Evolutionary conservation across 305 asterid species (phyloP), one percentile per base, ranked within the genome.

Genomic region (Fraxinus sp.): DNA sequence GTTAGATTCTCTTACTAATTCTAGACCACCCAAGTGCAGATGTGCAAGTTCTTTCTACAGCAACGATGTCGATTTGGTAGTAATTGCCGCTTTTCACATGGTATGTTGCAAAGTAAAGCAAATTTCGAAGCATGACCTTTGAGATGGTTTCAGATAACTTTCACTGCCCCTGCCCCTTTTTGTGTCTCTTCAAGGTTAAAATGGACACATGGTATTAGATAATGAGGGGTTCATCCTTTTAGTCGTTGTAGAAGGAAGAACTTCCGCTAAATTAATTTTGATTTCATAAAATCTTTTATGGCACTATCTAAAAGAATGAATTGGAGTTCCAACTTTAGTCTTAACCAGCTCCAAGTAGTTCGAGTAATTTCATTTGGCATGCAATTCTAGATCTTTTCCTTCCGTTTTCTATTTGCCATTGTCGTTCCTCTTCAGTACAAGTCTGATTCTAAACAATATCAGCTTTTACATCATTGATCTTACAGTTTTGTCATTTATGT

Each of bases 41-140:
- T 96, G 95, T 96, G 99, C 99, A 92, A 94, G 98, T 96, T 96
- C 97, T 96, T 93, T 91, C 98, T 89, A 79, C 98, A 93, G 91
- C 97, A 93, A 88, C 91, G 98, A 74, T 96, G 99, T 91, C 98
- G 99, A 86, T 96, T 94, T 93, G 98, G 98, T 90, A 92, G 90
- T 92, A 92, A 83, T 92, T 96, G 98, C 98, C 98, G 98, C 92
- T 93, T 92, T 90, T 96, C 98, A 81, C 99, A 96, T 95, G 98
- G 99, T 96, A 96, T 91, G 99, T 93, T 87, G 82, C 84, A 62
- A 84, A 81, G 77, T 85, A 83, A 76, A 84, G 86, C 35, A 80
- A 49, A 83, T 82, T 75, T 68, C 72, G 55, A 75, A 81, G 78
- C 77, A 74, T 75, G 83, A 82, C 85, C 73, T 83, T 35, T 18